phyloP scores from a whole-genome alignment of 2,329 filamentous ascomycete species.

The Monosporascus cannonballus region DNA sequence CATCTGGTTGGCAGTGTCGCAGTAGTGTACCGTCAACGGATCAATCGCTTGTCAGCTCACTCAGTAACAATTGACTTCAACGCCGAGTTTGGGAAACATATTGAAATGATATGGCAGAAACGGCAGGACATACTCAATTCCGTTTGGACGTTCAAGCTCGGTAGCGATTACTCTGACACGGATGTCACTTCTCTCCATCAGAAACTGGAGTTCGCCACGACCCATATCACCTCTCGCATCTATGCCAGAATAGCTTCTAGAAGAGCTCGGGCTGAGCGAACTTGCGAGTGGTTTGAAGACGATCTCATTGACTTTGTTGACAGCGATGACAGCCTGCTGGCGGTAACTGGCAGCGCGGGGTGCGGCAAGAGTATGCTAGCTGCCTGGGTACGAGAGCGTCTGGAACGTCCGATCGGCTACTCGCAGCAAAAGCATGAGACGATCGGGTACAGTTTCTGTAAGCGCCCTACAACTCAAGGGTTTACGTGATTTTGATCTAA shows the following conservation, averaged over 20 bases:
- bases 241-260: slow-evolving; percentile 32
- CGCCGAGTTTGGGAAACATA: slow-evolving; percentile 27
- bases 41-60: slow-evolving; percentile 23
- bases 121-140: slow-evolving; percentile 27
- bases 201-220: slow-evolving; percentile 24
- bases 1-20: slow-evolving; percentile 28
- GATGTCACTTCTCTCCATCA: slow-evolving; percentile 25
- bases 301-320: slow-evolving; percentile 29
- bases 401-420: slow-evolving; percentile 31
- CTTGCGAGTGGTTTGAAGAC: slow-evolving; percentile 33
- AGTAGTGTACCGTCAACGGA: slow-evolving; percentile 28
- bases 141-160: slow-evolving; percentile 30
- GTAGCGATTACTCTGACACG: slow-evolving; percentile 12
- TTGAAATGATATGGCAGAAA: slow-evolving; percentile 28
- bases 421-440: slow-evolving; percentile 25
- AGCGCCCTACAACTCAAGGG: slow-evolving; percentile 8
- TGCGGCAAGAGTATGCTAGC: slow-evolving; percentile 33
- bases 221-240: slow-evolving; percentile 19
- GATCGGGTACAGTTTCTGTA: slow-evolving; percentile 31
- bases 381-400: slow-evolving; percentile 33
- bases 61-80: slow-evolving; percentile 30
- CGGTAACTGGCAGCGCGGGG: slow-evolving; percentile 28
- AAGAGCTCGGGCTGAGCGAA: slow-evolving; percentile 31
- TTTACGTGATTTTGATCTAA: neutral
- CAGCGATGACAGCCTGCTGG: slow-evolving; percentile 27